phyloP scores from a whole-genome alignment of 2,329 filamentous ascomycete species.

The Fusarium sulawesiense region DNA sequence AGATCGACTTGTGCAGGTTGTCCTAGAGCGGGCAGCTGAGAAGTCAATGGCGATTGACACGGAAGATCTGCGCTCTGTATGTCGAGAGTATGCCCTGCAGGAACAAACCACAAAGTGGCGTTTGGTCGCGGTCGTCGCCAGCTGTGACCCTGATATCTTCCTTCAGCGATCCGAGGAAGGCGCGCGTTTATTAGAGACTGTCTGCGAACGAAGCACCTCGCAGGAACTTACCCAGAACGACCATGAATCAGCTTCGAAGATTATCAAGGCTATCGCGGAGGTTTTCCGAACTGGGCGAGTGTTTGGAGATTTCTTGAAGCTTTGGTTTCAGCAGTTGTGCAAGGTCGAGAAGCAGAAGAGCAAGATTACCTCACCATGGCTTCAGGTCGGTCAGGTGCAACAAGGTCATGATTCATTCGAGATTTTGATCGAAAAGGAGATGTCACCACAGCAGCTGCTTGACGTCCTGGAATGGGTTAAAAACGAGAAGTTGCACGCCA shows the following conservation, averaged over 20 bases:
- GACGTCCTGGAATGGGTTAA: constrained; percentile 59
- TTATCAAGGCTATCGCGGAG: constrained; percentile 57
- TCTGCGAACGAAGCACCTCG: constrained; percentile 53
- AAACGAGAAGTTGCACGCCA: constrained; percentile 46
- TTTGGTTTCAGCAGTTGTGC: constrained; percentile 60
- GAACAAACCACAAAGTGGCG: constrained; percentile 55
- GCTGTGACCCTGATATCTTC: constrained; percentile 62
- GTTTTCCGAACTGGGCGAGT: constrained; percentile 59
- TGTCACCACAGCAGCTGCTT: constrained; percentile 59
- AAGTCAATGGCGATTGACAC: constrained; percentile 53
- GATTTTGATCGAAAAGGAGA: constrained; percentile 55
- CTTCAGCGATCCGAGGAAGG: constrained; percentile 54
- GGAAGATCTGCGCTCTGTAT: constrained; percentile 56
- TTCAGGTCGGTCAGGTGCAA: constrained; percentile 40
- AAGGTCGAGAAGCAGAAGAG: constrained; percentile 49
- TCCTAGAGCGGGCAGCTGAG: constrained; percentile 48
- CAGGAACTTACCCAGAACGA: constrained; percentile 34
- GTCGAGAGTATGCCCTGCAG: constrained; percentile 56
- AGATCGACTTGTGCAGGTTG: constrained; percentile 46
- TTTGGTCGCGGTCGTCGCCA: constrained; percentile 55
- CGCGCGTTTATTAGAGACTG: constrained; percentile 52
- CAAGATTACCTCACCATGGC: constrained; percentile 50
- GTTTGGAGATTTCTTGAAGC: constrained; percentile 58
- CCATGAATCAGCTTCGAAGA: constrained; percentile 45
- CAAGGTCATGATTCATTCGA: constrained; percentile 35